Percentiles rank a stretch among this genome's conserved stretches.
Conservation (phyloP, 768 basidiomycete species). For the Tulasnella sp. region DNA sequence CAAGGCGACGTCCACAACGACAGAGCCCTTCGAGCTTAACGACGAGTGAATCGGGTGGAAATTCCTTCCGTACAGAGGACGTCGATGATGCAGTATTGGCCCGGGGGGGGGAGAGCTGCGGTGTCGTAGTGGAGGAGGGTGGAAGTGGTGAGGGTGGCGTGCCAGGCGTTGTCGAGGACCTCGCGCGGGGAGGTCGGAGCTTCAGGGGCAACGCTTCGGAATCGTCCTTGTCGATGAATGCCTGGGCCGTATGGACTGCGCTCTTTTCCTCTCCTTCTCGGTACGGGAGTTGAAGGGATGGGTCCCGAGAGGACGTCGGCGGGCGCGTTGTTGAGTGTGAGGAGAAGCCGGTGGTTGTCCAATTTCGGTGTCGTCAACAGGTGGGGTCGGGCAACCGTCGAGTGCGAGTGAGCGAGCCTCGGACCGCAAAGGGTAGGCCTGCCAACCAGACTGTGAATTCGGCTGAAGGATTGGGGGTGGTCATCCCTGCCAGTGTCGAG, state of each 20-base stretch:
- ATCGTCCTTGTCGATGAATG: background rate
- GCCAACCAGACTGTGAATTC: background rate
- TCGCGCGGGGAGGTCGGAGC: too few species aligned
- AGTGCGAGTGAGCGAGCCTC: background rate
- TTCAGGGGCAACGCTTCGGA: background rate
- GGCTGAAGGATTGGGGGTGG: background rate
- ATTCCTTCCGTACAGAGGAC: conserved; percentile 44
- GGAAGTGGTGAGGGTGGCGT: background rate
- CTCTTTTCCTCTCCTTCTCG: background rate
- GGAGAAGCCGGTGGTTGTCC: background rate
- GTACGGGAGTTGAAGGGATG: background rate
- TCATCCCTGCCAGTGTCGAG: background rate
- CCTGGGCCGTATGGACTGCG: background rate
- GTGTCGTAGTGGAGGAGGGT: background rate
- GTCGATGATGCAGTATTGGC: conserved; percentile 29
- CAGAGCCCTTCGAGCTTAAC: conserved; percentile 52
- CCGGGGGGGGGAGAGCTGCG: background rate
- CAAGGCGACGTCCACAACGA: conserved; percentile 83
- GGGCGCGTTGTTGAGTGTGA: background rate
- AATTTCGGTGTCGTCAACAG: background rate
- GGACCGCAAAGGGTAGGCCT: background rate
- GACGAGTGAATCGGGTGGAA: conserved; percentile 35
- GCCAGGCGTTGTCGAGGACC: too few species aligned
- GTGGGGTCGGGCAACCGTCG: background rate
- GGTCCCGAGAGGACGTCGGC: background rate